Evolutionary conservation across 805 yeast species (phyloP).

Genomic region (Spathaspora hagerdaliae): DNA sequence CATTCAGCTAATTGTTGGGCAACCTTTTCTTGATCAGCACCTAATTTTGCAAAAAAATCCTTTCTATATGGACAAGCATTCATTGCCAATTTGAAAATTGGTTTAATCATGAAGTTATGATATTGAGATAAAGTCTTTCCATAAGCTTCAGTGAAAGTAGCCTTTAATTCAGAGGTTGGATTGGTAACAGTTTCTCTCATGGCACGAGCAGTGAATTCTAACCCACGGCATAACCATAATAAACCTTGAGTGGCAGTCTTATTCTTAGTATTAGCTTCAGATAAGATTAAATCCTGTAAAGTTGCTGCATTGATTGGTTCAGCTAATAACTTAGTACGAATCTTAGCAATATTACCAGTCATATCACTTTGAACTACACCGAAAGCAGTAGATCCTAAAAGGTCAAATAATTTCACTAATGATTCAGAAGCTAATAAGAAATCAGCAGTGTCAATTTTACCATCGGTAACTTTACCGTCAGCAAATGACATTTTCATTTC

Average conservation of each 20-base stretch:
- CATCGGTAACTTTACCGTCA: constrained; percentile 61
- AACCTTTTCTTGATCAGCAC: constrained; percentile 69
- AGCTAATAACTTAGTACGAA: constrained; percentile 60
- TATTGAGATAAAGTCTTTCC: constrained; percentile 72
- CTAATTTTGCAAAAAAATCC: constrained; percentile 79
- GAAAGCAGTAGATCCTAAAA: constrained; percentile 82
- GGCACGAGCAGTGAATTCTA: constrained; percentile 87
- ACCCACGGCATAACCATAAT: constrained; percentile 81
- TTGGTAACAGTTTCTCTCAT: constrained; percentile 73
- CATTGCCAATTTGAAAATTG: constrained; percentile 91
- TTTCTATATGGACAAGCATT: constrained; percentile 90
- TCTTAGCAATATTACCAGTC: constrained; percentile 80
- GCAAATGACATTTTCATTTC: constrained; percentile 68
- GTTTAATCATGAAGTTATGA: constrained; percentile 79
- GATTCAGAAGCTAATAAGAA: constrained; percentile 84
- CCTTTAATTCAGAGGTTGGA: constrained; percentile 62
- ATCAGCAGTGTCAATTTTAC: constrained; percentile 66
- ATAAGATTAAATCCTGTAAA: constrained; percentile 70
- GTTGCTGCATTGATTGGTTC: constrained; percentile 64
- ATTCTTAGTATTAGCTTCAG: constrained; percentile 63
- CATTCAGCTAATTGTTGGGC: constrained; percentile 60
- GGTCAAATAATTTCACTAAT: constrained; percentile 75
- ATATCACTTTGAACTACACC: constrained; percentile 81
- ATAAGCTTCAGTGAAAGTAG: constrained; percentile 83
- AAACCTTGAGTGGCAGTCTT: constrained; percentile 89